Base-by-base conservation (phyloP, 169 alveolate genomes). In the Besnoitia besnoiti region DNA sequence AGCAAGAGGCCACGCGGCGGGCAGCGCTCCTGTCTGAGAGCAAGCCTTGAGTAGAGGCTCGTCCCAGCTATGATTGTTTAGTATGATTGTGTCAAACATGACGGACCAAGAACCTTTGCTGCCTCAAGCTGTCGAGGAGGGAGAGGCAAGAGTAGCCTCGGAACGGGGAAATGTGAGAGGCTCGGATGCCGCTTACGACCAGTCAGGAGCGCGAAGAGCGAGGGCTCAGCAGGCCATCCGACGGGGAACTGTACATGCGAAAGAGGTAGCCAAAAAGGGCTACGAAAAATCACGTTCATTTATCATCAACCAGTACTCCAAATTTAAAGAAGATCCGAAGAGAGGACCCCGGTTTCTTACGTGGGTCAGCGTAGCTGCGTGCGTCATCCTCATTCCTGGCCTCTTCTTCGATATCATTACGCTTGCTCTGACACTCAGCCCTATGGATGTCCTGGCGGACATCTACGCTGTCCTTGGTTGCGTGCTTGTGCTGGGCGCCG, bases 371-470 rank as follows among this genome's bases (percentile, higher is more conserved):
- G 77, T 85, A 0, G 59, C 49, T 0, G 19, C 85, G 59, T 91
- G 91, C 50, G 5, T 85, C 47, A 24, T 91, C 40, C 73, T 91
- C 40, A 40, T 91, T 35, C 94, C 94, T 0, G 91, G 61, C 0
- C 80, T 91, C 19, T 44, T 35, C 24, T n/a, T 91, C 73, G 94
- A 91, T 59, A 0, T 91, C 7, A 33, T 82, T n/a, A 85, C 94
- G 0, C 27, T 85, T 27, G 94, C 94, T 0, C 76, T 91, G 10
- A 51, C 94, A 5, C 76, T 91, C 14, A 80, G 91, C 35, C 85
- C 91, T 39, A 42, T 59, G 51, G 94, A 91, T 16, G 55, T 85
- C 0, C 59, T 91, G 51, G 73, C 88, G 40, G 84, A 91, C 67
- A 67, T 91, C n/a, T 91, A 91, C 76, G 90, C 67, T 4, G 19